These are phyloP conservation scores for Heterobasidion parviporum DNA, from an alignment of 1,284 basidiomycete genomes.

Conservation along the genomic window DNA sequence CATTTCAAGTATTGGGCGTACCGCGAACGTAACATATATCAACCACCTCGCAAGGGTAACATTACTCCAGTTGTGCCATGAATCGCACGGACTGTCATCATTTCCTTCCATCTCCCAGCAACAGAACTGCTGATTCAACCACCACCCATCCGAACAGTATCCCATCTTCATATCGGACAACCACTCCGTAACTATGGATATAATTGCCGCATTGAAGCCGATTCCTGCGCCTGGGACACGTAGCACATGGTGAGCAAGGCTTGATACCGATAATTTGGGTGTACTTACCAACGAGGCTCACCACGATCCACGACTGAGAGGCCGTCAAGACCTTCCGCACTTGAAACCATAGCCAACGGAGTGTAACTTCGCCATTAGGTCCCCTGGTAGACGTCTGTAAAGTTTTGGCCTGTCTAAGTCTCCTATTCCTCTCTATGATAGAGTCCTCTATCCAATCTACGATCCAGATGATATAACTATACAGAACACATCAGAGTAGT, in stretches of 20 bases:
- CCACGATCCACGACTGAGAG: conserved; percentile 66
- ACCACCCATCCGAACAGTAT: conserved; percentile 96
- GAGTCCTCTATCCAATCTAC: conserved; percentile 96
- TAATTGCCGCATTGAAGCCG: conserved; percentile 89
- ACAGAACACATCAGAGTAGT: conserved; percentile 10
- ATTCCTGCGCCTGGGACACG: conserved; percentile 70
- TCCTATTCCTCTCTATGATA: conserved; percentile 74
- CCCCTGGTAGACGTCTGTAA: conserved; percentile 42
- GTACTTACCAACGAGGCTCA: conserved; percentile 76
- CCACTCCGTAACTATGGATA: conserved; percentile 97
- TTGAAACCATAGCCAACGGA: conserved; percentile 58
- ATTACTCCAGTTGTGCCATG: conserved; percentile 91
- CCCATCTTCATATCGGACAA: conserved; percentile 96
- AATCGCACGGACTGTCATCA: conserved; percentile 77
- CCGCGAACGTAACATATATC: conserved; percentile 85
- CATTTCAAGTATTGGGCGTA: conserved; percentile 31
- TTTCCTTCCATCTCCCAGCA: conserved; percentile 91
- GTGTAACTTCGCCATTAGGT: conserved; percentile 40
- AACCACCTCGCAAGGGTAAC: conserved; percentile 73
- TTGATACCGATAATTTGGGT: neutral
- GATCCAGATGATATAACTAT: neutral
- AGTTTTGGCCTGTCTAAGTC: conserved; percentile 50
- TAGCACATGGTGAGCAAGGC: neutral
- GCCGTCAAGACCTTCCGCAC: conserved; percentile 40
- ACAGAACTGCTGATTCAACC: conserved; percentile 97